A percentile compares a stretch with the other conserved stretches of the same genome.
Conservation (phyloP, 1,284 basidiomycete genomes). For the Agaricales sp. region DNA sequence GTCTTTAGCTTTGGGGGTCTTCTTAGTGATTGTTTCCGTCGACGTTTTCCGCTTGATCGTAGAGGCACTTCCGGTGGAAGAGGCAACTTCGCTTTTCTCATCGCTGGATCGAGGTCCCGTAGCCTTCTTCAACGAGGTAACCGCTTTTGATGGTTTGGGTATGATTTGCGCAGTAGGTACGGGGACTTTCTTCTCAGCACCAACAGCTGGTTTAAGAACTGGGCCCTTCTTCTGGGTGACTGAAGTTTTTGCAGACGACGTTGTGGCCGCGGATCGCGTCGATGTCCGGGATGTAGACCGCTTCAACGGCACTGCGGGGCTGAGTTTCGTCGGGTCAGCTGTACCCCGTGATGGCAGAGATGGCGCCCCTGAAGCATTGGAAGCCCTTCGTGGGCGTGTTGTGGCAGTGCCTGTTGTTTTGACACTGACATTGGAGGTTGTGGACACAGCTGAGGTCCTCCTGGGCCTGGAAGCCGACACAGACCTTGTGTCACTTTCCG, state of each 20-base stretch:
- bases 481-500: slow-evolving; percentile 21
- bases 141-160: background rate
- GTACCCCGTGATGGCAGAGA: slow-evolving; percentile 9
- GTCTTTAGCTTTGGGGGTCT: background rate
- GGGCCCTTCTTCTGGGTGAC: background rate
- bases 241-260: slow-evolving; percentile 9
- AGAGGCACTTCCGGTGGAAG: slow-evolving; percentile 27
- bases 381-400: slow-evolving; percentile 13
- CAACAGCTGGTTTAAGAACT: background rate
- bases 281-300: slow-evolving; percentile 15
- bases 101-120: slow-evolving; percentile 19
- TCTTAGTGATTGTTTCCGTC: slow-evolving; percentile 32
- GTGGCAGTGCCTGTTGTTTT: slow-evolving; percentile 21
- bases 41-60: slow-evolving; percentile 31
- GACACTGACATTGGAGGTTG: slow-evolving; percentile 25
- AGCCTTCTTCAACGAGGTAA: background rate
- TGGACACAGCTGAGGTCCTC: slow-evolving; percentile 31
- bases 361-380: slow-evolving; percentile 11
- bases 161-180: background rate
- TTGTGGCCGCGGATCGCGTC: slow-evolving; percentile 14
- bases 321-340: slow-evolving; percentile 15
- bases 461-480: slow-evolving; percentile 26
- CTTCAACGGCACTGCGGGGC: slow-evolving; percentile 14
- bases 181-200: slow-evolving; percentile 5
- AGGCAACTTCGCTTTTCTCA: slow-evolving; percentile 30